A percentile compares a stretch with the other conserved stretches of the same genome.
Evolutionary conservation across 257 asterid genomes (phyloP).

Genomic region (Forsythia suspensa): DNA sequence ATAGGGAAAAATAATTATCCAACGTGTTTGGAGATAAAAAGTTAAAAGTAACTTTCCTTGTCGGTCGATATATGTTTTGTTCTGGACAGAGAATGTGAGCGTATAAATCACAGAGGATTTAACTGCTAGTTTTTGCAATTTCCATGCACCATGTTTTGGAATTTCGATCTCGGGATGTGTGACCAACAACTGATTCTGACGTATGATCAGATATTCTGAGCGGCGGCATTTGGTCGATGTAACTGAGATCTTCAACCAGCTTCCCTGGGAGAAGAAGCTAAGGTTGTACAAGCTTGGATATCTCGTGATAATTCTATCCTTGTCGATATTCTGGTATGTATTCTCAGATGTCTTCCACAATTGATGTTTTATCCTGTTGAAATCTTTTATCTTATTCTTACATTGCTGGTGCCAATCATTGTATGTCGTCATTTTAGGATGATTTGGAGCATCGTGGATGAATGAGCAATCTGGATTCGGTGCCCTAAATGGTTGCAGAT

Average conservation of each 20-base stretch:
- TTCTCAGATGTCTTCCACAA: background rate
- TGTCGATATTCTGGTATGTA: constrained; percentile 63
- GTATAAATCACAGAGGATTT: constrained; percentile 9
- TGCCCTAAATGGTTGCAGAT: constrained; percentile 15
- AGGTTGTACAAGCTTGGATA: constrained; percentile 75
- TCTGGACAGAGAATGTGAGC: background rate
- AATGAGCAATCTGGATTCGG: constrained; percentile 38
- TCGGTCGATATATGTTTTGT: background rate
- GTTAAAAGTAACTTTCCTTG: background rate
- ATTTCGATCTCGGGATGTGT: background rate
- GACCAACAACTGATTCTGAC: constrained; percentile 21
- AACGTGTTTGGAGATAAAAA: no score
- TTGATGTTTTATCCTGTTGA: background rate
- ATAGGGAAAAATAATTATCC: no score
- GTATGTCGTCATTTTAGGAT: constrained; percentile 44
- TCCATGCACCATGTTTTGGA: background rate
- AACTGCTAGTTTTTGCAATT: constrained; percentile 2
- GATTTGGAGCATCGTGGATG: constrained; percentile 69
- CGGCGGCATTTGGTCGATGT: constrained; percentile 69
- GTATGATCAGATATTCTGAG: constrained; percentile 48
- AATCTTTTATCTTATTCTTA: background rate
- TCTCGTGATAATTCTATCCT: constrained; percentile 43
- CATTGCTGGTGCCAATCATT: constrained; percentile 16
- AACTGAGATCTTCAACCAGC: constrained; percentile 87
- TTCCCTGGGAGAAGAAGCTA: constrained; percentile 65